phyloP scores from a whole-genome alignment of 2,329 filamentous ascomycete species.

The Hypomyces rosellus region DNA sequence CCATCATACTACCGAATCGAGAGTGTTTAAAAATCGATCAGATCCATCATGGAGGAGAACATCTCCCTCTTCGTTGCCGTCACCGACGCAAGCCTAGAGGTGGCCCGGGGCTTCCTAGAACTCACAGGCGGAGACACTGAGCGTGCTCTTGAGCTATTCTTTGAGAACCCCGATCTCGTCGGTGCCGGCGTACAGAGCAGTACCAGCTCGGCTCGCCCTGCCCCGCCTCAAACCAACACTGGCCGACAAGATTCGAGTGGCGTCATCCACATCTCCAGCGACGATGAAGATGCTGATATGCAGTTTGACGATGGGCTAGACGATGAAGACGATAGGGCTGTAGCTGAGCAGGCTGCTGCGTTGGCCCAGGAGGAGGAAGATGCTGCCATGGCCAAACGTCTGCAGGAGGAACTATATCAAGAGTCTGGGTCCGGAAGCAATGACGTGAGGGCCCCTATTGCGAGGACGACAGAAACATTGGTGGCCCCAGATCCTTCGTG shows the following conservation, averaged over 20 bases:
- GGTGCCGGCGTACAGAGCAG: constrained; percentile 25
- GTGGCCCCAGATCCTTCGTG: constrained; percentile 59
- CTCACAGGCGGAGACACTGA: constrained; percentile 79
- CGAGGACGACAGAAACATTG: constrained; percentile 83
- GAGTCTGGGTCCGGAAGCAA: constrained; percentile 43
- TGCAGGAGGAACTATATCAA: constrained; percentile 88
- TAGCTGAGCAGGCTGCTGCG: constrained; percentile 32
- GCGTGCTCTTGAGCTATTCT: constrained; percentile 84
- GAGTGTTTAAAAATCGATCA: neutral
- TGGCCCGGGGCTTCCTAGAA: constrained; percentile 76
- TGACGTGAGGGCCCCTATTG: constrained; percentile 82
- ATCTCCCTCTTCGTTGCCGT: constrained; percentile 75
- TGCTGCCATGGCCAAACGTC: constrained; percentile 80
- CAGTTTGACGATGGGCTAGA: constrained; percentile 11
- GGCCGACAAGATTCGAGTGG: constrained; percentile 30
- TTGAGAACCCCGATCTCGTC: constrained; percentile 73
- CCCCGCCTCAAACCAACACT: constrained; percentile 21
- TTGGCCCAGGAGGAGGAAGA: constrained; percentile 73
- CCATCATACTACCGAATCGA: neutral
- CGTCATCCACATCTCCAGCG: constrained; percentile 69
- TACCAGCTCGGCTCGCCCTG: constrained; percentile 21
- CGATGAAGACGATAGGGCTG: constrained; percentile 34
- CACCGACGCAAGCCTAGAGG: constrained; percentile 65
- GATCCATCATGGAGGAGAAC: constrained; percentile 57
- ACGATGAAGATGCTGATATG: constrained; percentile 51